Percentiles rank a stretch among this genome's conserved stretches.
Conservation (phyloP, 2,329 filamentous ascomycete genomes). For the Seiridium unicorne region DNA sequence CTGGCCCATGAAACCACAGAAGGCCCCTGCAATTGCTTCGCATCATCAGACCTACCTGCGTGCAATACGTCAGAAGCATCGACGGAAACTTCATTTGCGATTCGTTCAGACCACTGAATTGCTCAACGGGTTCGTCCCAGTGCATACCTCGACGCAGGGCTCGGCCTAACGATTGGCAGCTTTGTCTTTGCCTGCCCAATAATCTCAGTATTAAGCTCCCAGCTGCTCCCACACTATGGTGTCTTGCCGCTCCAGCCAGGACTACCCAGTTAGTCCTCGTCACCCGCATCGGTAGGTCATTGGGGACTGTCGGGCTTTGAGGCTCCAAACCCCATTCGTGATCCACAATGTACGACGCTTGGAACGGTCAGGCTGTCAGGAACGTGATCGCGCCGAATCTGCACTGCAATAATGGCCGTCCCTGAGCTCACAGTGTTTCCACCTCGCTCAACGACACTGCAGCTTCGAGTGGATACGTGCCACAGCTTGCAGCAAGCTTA, state of each 20-base stretch:
- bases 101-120: not conserved
- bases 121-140: not conserved
- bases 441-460: not conserved
- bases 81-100: not conserved
- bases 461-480: slow-evolving; percentile 5
- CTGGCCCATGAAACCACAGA: not conserved
- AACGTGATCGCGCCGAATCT: slow-evolving; percentile 6
- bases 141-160: not conserved
- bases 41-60: not conserved
- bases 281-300: too few relatives aligned
- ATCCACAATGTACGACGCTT: not conserved
- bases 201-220: too few relatives aligned
- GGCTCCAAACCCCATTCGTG: slow-evolving; percentile 1
- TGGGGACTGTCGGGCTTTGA: not conserved
- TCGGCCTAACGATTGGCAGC: too few relatives aligned
- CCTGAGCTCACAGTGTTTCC: not conserved
- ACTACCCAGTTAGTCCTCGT: too few relatives aligned
- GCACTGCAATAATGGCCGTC: not conserved
- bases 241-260: too few relatives aligned
- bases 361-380: not conserved
- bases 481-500: slow-evolving; percentile 6
- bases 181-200: too few relatives aligned
- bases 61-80: not conserved
- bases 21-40: not conserved
- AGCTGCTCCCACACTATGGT: too few relatives aligned